phyloP scores from a whole-genome alignment of 78 protist genomes.

The Dictyostelium brefeldianum region DNA sequence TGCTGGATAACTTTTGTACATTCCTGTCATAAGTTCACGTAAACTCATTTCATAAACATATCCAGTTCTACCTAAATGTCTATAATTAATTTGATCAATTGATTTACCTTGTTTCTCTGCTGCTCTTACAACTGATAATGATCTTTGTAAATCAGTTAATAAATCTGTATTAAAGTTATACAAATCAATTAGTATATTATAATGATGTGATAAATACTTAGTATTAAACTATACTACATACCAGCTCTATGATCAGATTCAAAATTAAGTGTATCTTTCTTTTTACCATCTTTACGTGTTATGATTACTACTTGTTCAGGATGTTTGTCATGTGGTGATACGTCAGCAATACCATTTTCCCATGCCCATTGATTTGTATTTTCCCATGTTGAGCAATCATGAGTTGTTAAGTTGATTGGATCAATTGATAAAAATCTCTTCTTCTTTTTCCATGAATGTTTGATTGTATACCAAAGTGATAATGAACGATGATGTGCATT shows the following conservation, averaged over 20 bases:
- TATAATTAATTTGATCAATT: conserved; percentile 61
- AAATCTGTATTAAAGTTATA: conserved; percentile 26
- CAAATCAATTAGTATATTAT: no score
- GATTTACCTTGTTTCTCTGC: conserved; percentile 71
- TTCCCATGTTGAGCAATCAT: conserved; percentile 59
- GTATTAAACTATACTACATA: neutral
- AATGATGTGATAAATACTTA: no score
- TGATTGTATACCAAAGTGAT: conserved; percentile 60
- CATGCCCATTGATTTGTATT: conserved; percentile 72
- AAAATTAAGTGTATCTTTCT: conserved; percentile 66
- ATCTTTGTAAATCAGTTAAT: conserved; percentile 68
- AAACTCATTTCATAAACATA: conserved; percentile 72
- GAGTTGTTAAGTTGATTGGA: conserved; percentile 61
- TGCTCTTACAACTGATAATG: conserved; percentile 71
- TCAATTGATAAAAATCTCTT: conserved; percentile 73
- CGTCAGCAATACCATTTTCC: conserved; percentile 75
- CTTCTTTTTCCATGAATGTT: conserved; percentile 79
- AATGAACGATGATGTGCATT: conserved; percentile 71
- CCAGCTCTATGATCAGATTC: conserved; percentile 57
- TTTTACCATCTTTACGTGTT: conserved; percentile 58
- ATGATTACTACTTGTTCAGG: conserved; percentile 34
- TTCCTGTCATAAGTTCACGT: conserved; percentile 55
- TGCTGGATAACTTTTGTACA: conserved; percentile 54
- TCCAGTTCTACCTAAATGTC: conserved; percentile 72
- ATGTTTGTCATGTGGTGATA: conserved; percentile 41